These are phyloP conservation scores for Tylopilus sp. DNA, from an alignment of 768 basidiomycete genomes.

Conservation along the genomic window DNA sequence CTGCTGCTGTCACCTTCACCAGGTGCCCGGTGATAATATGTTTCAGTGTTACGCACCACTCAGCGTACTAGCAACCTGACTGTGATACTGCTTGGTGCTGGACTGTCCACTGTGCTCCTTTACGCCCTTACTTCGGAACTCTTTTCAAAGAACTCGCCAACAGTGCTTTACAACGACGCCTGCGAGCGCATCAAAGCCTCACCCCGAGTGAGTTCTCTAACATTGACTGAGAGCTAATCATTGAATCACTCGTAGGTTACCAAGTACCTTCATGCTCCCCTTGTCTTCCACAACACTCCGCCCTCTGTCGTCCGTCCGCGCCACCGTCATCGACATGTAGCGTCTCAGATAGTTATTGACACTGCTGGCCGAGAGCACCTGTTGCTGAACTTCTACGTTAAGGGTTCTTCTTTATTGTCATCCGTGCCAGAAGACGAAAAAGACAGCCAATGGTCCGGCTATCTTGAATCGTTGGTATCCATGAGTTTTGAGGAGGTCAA, in stretches of 20 bases:
- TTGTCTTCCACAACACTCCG: conserved; percentile 79
- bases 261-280: conserved; percentile 62
- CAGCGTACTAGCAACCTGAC: conserved; percentile 49
- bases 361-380: conserved; percentile 75
- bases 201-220: conserved; percentile 34
- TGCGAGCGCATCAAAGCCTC: conserved; percentile 50
- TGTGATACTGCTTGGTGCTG: conserved; percentile 72
- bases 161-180: conserved; percentile 67
- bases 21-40: neutral
- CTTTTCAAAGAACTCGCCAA: conserved; percentile 86
- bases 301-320: conserved; percentile 73
- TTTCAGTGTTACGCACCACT: conserved; percentile 33
- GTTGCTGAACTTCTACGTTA: conserved; percentile 79
- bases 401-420: conserved; percentile 44
- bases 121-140: conserved; percentile 82
- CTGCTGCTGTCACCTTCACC: neutral
- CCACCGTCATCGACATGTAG: conserved; percentile 79
- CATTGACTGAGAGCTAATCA: neutral
- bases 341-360: conserved; percentile 74
- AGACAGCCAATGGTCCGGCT: conserved; percentile 22
- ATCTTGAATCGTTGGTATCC: conserved; percentile 47
- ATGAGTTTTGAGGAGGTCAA: conserved; percentile 57
- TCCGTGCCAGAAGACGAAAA: conserved; percentile 28
- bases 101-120: conserved; percentile 65
- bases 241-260: conserved; percentile 46